phyloP scores from a whole-genome alignment of 106 monocot genomes.

The Platanthera guangdongensis region DNA sequence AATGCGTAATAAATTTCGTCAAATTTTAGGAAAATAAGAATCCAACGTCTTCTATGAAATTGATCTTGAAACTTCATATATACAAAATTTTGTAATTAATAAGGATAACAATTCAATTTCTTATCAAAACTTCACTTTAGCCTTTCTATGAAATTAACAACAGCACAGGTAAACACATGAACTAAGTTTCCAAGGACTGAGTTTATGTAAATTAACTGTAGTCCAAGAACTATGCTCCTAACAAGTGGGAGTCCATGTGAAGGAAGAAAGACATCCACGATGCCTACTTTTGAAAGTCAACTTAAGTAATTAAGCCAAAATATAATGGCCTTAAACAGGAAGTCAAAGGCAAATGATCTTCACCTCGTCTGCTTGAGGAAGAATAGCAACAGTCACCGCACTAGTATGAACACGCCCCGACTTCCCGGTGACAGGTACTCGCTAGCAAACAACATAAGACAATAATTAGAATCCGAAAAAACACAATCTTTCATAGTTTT shows the following conservation, averaged over 20 bases:
- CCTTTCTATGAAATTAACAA: background rate
- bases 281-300: background rate
- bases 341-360: background rate
- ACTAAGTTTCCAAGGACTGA: background rate
- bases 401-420: constrained; percentile 94
- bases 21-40: no score
- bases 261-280: background rate
- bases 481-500: background rate
- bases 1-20: no score
- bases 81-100: background rate
- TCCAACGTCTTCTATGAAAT: no score
- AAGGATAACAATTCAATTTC: background rate
- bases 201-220: background rate
- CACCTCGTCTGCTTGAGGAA: constrained; percentile 97
- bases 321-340: background rate
- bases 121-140: background rate
- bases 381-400: constrained; percentile 92
- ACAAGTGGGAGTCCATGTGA: no score
- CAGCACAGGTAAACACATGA: background rate
- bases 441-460: constrained; percentile 36
- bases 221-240: no score
- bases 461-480: background rate
- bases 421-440: constrained; percentile 92
- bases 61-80: background rate
- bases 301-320: background rate